These are phyloP conservation scores for Thecaphora thlaspeos DNA, from an alignment of 1,284 basidiomycete species.

Conservation along the genomic window DNA sequence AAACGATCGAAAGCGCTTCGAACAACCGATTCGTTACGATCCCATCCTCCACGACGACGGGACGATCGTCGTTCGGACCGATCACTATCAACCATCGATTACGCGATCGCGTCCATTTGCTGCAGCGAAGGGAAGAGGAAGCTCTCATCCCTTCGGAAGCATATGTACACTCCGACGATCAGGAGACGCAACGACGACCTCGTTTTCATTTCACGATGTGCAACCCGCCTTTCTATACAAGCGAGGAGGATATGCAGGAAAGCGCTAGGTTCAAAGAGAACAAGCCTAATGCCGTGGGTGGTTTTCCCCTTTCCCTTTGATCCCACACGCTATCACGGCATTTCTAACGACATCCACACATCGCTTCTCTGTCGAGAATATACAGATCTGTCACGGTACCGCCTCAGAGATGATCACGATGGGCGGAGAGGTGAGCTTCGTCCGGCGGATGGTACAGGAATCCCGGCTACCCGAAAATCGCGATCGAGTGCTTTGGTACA, in stretches of 20 bases:
- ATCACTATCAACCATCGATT: conserved; percentile 50
- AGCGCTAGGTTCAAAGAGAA: conserved; percentile 15
- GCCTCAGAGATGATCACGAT: conserved; percentile 79
- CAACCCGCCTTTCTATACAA: conserved; percentile 90
- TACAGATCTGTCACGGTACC: conserved; percentile 66
- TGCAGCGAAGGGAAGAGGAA: conserved; percentile 59
- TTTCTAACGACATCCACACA: not conserved
- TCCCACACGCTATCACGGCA: too few relatives aligned
- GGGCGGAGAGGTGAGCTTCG: conserved; percentile 81
- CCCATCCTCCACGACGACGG: conserved; percentile 53
- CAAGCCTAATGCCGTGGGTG: conserved; percentile 24
- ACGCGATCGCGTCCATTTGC: conserved; percentile 62
- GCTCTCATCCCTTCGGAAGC: conserved; percentile 62
- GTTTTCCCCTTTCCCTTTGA: not conserved
- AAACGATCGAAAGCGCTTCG: conserved; percentile 67
- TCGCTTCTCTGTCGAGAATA: not conserved
- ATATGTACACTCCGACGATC: too few relatives aligned
- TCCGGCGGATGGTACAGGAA: conserved; percentile 74
- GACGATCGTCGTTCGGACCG: not conserved
- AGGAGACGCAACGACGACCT: too few relatives aligned
- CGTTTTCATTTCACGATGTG: conserved; percentile 70
- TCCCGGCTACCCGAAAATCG: conserved; percentile 63
- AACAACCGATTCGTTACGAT: conserved; percentile 62
- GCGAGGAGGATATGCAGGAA: conserved; percentile 66
- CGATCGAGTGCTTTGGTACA: conserved; percentile 68